phyloP scores from a whole-genome alignment of 768 basidiomycete genomes.

The Psilocybe subaeruginosa region DNA sequence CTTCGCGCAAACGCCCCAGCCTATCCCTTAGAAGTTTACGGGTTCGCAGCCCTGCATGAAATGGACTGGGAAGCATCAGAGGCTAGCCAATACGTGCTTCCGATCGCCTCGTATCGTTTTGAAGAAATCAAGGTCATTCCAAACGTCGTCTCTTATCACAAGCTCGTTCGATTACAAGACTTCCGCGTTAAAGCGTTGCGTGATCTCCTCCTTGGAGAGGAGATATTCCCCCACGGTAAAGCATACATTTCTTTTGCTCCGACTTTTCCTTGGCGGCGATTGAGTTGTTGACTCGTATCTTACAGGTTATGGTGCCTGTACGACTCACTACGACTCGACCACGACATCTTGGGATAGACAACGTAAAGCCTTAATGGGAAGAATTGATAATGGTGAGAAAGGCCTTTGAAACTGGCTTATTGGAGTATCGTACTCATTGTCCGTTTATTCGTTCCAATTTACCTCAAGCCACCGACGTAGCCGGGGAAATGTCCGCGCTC shows the following conservation, averaged over 20 bases:
- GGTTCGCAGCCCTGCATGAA: conserved; percentile 47
- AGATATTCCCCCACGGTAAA: conserved; percentile 70
- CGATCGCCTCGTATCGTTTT: conserved; percentile 55
- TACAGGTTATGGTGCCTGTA: conserved; percentile 62
- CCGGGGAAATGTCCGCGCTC: conserved; percentile 65
- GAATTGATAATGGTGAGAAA: conserved; percentile 56
- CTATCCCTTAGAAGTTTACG: conserved; percentile 67
- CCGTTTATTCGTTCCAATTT: conserved; percentile 10
- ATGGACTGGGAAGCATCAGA: conserved; percentile 53
- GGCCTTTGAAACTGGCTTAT: not conserved
- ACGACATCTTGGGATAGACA: conserved; percentile 52
- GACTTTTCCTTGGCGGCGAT: conserved; percentile 7
- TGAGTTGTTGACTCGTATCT: conserved; percentile 1
- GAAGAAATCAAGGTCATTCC: conserved; percentile 57
- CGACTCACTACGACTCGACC: conserved; percentile 49
- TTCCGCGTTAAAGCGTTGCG: conserved; percentile 56
- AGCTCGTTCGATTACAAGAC: conserved; percentile 61
- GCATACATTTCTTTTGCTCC: not conserved
- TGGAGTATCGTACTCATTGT: not conserved
- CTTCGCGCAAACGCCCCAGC: conserved; percentile 62
- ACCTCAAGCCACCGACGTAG: conserved; percentile 61
- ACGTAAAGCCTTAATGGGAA: conserved; percentile 44
- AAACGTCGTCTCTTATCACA: conserved; percentile 64
- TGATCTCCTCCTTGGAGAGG: conserved; percentile 55
- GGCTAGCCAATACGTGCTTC: conserved; percentile 63